Conservation (phyloP, 495 filamentous ascomycete species). For the Trichoderma gamsii region DNA sequence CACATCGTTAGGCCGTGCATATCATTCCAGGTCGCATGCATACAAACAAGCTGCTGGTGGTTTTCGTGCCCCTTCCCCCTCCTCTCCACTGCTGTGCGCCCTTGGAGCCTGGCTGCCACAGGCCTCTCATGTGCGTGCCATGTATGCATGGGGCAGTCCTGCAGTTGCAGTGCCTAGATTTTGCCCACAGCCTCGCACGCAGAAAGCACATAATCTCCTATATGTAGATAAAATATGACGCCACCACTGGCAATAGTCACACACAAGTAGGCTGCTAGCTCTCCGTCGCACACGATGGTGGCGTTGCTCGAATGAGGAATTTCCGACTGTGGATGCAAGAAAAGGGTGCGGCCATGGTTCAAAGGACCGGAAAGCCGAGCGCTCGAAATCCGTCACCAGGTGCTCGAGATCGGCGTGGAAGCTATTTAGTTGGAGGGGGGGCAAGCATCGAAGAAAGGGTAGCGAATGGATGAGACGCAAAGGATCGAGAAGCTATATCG, state of each 20-base stretch:
- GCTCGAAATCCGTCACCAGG: not conserved
- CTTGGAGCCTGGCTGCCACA: not conserved
- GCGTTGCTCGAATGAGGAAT: not conserved
- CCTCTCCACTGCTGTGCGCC: constrained; percentile 8
- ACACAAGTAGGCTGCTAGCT: not conserved
- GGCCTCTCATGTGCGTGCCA: not conserved
- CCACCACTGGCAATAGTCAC: not conserved
- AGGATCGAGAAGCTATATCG: constrained; percentile 12
- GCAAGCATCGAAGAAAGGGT: not conserved
- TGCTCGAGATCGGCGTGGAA: not conserved
- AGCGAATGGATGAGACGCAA: not conserved
- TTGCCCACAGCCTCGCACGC: not conserved
- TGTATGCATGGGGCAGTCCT: not conserved
- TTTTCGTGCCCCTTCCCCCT: constrained; percentile 5
- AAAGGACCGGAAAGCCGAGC: not conserved
- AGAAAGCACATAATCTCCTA: not conserved
- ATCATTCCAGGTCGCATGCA: constrained; percentile 9
- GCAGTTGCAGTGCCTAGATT: not conserved
- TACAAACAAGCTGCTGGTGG: constrained; percentile 1
- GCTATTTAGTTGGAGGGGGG: not conserved
- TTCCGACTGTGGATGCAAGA: not conserved
- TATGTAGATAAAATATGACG: not conserved
- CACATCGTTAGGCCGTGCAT: constrained; percentile 7
- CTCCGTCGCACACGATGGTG: not conserved
- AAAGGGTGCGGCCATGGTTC: constrained; percentile 1